Evolutionary conservation across 331 rosid genomes (phyloP).

Genomic region (Prunus yedoensis): DNA sequence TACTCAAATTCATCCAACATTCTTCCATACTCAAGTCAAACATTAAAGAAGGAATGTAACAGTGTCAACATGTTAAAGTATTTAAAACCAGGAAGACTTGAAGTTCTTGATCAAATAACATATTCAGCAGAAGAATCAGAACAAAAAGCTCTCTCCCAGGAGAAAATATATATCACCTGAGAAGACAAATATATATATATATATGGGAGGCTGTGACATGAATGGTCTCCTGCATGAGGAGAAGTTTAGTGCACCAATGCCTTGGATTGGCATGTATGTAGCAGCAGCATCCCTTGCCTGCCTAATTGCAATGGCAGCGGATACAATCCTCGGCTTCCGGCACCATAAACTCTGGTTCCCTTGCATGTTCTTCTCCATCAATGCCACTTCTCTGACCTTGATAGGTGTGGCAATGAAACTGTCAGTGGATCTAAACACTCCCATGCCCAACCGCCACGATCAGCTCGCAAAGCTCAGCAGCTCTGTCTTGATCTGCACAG

Average conservation of each 20-base stretch:
- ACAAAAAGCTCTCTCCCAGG: neutral
- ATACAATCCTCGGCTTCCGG: conserved; percentile 50
- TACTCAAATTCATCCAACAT: neutral
- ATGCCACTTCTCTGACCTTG: conserved; percentile 79
- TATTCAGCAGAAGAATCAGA: neutral
- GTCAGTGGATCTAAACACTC: conserved; percentile 79
- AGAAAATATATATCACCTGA: neutral
- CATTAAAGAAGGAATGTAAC: neutral
- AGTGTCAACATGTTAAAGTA: neutral
- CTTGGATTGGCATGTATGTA: conserved; percentile 91
- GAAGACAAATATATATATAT: no score
- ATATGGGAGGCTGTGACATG: conserved; percentile 60
- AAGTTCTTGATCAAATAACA: neutral
- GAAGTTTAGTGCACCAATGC: conserved; percentile 77
- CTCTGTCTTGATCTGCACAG: conserved; percentile 65
- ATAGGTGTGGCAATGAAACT: conserved; percentile 65
- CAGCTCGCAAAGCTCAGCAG: conserved; percentile 84
- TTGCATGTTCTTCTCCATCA: conserved; percentile 61
- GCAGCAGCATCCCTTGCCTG: conserved; percentile 69
- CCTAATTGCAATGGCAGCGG: conserved; percentile 58
- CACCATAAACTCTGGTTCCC: conserved; percentile 74
- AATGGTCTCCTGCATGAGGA: conserved; percentile 58
- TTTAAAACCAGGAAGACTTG: neutral
- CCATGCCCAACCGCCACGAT: conserved; percentile 73
- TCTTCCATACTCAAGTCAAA: neutral